These are phyloP conservation scores for Hypocrella siamensis DNA, from an alignment of 2,329 filamentous ascomycete genomes.

Conservation along the genomic window DNA sequence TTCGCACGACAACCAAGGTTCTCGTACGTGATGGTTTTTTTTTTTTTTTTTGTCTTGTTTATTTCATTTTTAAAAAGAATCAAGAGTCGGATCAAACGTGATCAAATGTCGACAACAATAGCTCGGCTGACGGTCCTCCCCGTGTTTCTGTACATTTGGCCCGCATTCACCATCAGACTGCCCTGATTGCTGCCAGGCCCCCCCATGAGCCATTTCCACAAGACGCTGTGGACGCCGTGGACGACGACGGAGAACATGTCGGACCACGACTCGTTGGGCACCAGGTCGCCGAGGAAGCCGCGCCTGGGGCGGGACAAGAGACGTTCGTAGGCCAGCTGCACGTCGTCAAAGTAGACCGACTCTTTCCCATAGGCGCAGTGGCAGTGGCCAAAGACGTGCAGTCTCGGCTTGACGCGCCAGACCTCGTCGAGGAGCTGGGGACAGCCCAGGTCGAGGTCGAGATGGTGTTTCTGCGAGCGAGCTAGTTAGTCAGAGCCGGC, in stretches of 20 bases:
- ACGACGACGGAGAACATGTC: constrained; percentile 27
- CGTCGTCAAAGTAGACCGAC: constrained; percentile 57
- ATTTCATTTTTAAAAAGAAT: too few species aligned
- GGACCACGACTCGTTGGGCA: constrained; percentile 29
- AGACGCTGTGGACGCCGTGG: constrained; percentile 28
- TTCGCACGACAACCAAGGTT: too few species aligned
- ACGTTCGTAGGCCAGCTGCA: constrained; percentile 57
- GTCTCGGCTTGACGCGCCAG: constrained; percentile 55
- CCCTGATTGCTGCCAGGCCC: constrained; percentile 34
- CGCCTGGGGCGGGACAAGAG: constrained; percentile 30
- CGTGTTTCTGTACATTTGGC: constrained; percentile 37
- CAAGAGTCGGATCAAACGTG: background rate
- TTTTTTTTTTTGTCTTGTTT: background rate
- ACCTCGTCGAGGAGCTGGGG: constrained; percentile 54
- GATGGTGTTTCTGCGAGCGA: constrained; percentile 43
- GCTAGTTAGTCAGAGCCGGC: constrained; percentile 68
- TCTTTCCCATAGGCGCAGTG: constrained; percentile 62
- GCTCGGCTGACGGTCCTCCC: constrained; percentile 28
- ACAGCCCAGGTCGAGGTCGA: constrained; percentile 55
- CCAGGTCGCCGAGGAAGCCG: constrained; percentile 27
- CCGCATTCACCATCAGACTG: constrained; percentile 39
- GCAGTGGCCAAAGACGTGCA: constrained; percentile 78
- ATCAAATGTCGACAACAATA: constrained; percentile 18
- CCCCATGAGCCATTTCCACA: constrained; percentile 42
- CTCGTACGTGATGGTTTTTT: background rate